Percentiles rank a stretch among this genome's conserved stretches.
phyloP scores from a whole-genome alignment of 495 filamentous ascomycete species.

The Penicillium daleae region DNA sequence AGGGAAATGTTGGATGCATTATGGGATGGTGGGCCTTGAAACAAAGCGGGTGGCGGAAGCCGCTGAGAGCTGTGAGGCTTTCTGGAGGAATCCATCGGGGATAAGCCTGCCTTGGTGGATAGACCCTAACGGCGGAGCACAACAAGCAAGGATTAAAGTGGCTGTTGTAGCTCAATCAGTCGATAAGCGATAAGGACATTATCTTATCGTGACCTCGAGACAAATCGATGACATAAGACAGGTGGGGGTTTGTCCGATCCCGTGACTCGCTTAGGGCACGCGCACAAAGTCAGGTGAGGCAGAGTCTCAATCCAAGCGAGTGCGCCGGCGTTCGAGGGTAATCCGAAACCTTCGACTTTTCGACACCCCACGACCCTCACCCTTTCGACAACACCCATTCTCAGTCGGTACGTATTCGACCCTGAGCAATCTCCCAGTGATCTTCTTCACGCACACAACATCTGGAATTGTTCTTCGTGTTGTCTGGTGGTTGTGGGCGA shows the following conservation, averaged over 20 bases:
- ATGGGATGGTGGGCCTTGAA: constrained; percentile 77
- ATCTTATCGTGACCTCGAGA: constrained; percentile 27
- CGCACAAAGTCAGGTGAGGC: constrained; percentile 36
- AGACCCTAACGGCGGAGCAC: not conserved
- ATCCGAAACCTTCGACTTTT: constrained; percentile 51
- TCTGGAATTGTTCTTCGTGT: constrained; percentile 21
- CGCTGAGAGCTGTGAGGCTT: constrained; percentile 54
- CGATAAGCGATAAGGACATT: constrained; percentile 15
- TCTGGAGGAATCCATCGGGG: constrained; percentile 31
- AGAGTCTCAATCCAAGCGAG: constrained; percentile 30
- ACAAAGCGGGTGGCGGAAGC: constrained; percentile 75
- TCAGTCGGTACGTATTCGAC: constrained; percentile 51
- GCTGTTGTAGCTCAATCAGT: not conserved
- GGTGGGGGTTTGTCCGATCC: constrained; percentile 29
- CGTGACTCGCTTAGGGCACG: constrained; percentile 50
- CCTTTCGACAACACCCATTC: constrained; percentile 46
- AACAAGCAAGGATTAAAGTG: not conserved
- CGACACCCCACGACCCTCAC: constrained; percentile 48
- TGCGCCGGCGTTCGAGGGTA: constrained; percentile 41
- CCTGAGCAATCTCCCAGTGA: constrained; percentile 10
- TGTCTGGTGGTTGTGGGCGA: constrained; percentile 6
- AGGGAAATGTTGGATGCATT: constrained; percentile 79
- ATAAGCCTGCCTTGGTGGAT: not conserved
- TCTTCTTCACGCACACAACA: constrained; percentile 3
- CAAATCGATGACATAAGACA: constrained; percentile 12